These are phyloP conservation scores for Didymella pinodella DNA, from an alignment of 2,329 filamentous ascomycete species.

Conservation along the genomic window DNA sequence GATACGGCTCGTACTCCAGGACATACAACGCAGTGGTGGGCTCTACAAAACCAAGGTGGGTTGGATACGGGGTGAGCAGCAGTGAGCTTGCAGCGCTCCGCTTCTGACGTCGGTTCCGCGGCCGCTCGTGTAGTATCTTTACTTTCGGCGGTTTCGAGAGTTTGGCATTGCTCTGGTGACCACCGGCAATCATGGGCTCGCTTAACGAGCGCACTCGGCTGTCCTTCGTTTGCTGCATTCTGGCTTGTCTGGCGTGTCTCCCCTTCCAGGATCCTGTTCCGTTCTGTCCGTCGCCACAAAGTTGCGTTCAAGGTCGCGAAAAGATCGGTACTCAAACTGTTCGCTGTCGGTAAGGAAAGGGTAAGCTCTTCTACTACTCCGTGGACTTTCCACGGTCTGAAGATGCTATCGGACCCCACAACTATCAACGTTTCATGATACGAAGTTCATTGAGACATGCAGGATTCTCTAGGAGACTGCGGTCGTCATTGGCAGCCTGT, in stretches of 20 bases:
- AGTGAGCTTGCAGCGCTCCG: background rate
- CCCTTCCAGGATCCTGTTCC: background rate
- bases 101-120: conserved; percentile 20
- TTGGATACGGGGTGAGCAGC: conserved; percentile 1
- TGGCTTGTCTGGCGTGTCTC: background rate
- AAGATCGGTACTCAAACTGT: background rate
- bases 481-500: conserved; percentile 16
- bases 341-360: background rate
- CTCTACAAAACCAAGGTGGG: conserved; percentile 1
- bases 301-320: background rate
- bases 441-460: conserved; percentile 7
- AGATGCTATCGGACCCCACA: conserved; percentile 3
- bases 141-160: conserved; percentile 23
- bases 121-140: conserved; percentile 3
- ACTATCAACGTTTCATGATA: conserved; percentile 16
- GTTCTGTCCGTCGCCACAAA: background rate
- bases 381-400: background rate
- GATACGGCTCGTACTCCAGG: conserved; percentile 35
- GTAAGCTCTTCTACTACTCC: background rate
- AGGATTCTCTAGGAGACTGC: conserved; percentile 5
- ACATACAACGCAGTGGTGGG: conserved; percentile 17
- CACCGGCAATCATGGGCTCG: conserved; percentile 6
- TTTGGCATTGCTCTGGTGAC: conserved; percentile 12
- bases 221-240: background rate
- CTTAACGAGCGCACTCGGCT: background rate